Conservation (phyloP, 2,329 filamentous ascomycete genomes). For the Corinectria fuckeliana region DNA sequence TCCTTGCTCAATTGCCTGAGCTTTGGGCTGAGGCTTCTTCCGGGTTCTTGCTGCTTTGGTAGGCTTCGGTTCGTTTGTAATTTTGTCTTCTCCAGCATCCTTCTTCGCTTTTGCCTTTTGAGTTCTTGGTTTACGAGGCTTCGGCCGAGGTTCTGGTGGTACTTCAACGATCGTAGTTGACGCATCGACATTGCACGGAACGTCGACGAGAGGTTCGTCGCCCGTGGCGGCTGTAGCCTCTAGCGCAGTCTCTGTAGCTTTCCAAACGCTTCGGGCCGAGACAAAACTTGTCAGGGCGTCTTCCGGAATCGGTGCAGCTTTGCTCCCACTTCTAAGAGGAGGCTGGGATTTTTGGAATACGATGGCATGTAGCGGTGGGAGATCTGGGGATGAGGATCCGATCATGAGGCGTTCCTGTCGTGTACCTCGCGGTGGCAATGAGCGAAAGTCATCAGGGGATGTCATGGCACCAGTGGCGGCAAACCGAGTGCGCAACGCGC, state of each 20-base stretch:
- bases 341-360: constrained; percentile 46
- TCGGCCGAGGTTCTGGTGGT: constrained; percentile 21
- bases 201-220: neutral
- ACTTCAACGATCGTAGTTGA: constrained; percentile 34
- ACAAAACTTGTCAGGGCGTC: constrained; percentile 48
- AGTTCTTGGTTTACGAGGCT: constrained; percentile 27
- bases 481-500: constrained; percentile 55
- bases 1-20: neutral
- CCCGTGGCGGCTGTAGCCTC: neutral
- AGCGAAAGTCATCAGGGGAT: constrained; percentile 42
- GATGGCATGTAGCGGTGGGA: constrained; percentile 60
- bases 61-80: constrained; percentile 1
- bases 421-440: constrained; percentile 42
- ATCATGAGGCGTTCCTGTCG: constrained; percentile 41
- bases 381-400: constrained; percentile 60
- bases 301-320: constrained; percentile 46
- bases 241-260: constrained; percentile 39
- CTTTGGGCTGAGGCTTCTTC: constrained; percentile 45
- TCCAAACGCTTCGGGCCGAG: constrained; percentile 49
- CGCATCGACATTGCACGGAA: constrained; percentile 19
- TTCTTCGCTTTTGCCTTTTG: constrained; percentile 24
- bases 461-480: constrained; percentile 40
- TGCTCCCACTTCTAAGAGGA: constrained; percentile 45
- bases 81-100: constrained; percentile 11
- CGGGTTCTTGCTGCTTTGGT: constrained; percentile 42